phyloP scores from a whole-genome alignment of 108 stramenopile genomes.

The Mayamaea pseudoterrestris region DNA sequence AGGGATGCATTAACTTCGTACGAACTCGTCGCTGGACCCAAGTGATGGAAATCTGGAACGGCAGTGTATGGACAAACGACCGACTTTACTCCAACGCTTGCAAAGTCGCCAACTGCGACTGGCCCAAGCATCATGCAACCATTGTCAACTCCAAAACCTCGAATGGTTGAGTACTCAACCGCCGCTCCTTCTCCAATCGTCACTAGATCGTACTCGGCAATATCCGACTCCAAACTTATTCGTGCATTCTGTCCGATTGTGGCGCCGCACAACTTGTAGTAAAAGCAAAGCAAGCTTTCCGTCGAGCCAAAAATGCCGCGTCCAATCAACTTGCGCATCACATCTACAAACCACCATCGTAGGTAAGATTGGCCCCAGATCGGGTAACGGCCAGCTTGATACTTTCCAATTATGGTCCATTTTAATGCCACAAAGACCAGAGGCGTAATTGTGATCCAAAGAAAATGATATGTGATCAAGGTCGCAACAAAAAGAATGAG shows the following conservation, averaged over 20 bases:
- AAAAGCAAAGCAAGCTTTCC: conserved; percentile 16
- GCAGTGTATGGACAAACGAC: conserved; percentile 41
- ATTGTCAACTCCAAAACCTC: conserved; percentile 47
- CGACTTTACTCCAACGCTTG: conserved; percentile 37
- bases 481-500: conserved; percentile 26
- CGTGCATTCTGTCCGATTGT: conserved; percentile 31
- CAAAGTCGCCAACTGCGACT: conserved; percentile 25
- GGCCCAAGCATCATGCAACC: conserved; percentile 43
- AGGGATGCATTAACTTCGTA: conserved; percentile 17
- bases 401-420: conserved; percentile 43
- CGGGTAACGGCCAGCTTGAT: conserved; percentile 31
- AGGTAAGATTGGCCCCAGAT: conserved; percentile 42
- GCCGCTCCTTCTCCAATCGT: conserved; percentile 30
- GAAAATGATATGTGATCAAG: conserved; percentile 23
- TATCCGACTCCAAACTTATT: conserved; percentile 33
- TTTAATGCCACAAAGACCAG: conserved; percentile 35
- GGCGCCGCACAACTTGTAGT: conserved; percentile 43
- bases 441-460: conserved; percentile 33
- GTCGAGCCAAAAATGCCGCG: conserved; percentile 30
- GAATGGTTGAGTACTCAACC: conserved; percentile 37
- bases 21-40: conserved; percentile 35
- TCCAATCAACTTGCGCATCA: conserved; percentile 29
- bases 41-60: conserved; percentile 20
- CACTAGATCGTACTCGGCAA: conserved; percentile 54
- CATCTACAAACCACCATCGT: conserved; percentile 55